Evolutionary conservation across 2,329 filamentous ascomycete species (phyloP).

Genomic region (Diaporthe longicolla): DNA sequence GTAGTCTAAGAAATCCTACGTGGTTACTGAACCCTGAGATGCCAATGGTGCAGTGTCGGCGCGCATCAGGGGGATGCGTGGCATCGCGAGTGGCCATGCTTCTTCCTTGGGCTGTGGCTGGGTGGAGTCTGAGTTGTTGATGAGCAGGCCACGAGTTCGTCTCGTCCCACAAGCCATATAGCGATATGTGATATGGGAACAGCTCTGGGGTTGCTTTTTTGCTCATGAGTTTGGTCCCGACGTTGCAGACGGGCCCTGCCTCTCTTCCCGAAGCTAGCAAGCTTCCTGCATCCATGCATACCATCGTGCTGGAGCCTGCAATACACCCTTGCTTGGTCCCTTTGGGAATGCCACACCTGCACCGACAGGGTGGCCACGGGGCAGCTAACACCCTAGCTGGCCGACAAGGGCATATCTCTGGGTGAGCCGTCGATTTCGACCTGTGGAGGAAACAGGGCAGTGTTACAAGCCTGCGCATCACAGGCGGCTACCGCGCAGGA

Average conservation of each 20-base stretch:
- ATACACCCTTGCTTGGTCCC: slow-evolving; percentile 40
- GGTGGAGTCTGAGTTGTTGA: slow-evolving; percentile 17
- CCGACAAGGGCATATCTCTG: not conserved
- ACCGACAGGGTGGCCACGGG: slow-evolving; percentile 10
- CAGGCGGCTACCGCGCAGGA: slow-evolving; percentile 15
- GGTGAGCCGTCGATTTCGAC: slow-evolving; percentile 13
- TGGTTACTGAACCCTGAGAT: slow-evolving; percentile 3
- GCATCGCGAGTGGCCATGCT: slow-evolving; percentile 25
- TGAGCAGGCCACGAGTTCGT: slow-evolving; percentile 14
- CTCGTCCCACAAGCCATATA: slow-evolving; percentile 30
- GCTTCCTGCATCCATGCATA: slow-evolving; percentile 40
- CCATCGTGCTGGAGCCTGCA: slow-evolving; percentile 37
- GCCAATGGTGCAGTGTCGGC: slow-evolving; percentile 2
- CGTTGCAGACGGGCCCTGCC: slow-evolving; percentile 36
- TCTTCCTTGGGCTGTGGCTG: not conserved
- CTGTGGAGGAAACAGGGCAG: slow-evolving; percentile 17
- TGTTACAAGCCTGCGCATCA: slow-evolving; percentile 11
- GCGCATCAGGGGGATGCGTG: slow-evolving; percentile 13
- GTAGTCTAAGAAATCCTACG: not conserved
- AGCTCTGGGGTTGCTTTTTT: slow-evolving; percentile 7
- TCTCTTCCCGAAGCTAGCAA: slow-evolving; percentile 38
- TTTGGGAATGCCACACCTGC: slow-evolving; percentile 41
- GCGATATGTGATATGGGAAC: slow-evolving; percentile 23
- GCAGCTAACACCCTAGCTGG: not conserved
- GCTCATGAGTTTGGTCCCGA: slow-evolving; percentile 29